phyloP scores from a whole-genome alignment of 352 stramenopile species.

The Bremia lactucae region DNA sequence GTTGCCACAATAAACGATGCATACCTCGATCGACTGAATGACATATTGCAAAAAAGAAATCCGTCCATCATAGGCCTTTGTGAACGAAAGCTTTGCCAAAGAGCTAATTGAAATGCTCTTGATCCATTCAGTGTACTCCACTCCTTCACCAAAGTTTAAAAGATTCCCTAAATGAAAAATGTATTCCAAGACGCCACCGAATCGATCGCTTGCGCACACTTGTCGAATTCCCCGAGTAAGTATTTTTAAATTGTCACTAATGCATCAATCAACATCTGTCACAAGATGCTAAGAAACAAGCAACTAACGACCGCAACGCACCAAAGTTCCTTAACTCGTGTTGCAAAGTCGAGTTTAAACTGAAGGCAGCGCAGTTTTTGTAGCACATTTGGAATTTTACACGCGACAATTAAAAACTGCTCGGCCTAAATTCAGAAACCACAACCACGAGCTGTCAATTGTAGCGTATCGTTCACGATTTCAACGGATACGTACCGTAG shows the following conservation, averaged over 20 bases:
- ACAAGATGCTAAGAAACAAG: background rate
- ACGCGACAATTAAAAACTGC: conserved; percentile 56
- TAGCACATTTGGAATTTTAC: conserved; percentile 46
- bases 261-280: background rate
- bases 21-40: conserved; percentile 59
- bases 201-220: conserved; percentile 50
- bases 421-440: conserved; percentile 33
- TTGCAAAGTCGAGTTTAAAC: conserved; percentile 69
- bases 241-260: conserved; percentile 46
- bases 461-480: background rate
- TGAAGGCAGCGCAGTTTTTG: conserved; percentile 68
- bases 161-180: conserved; percentile 65
- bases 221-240: conserved; percentile 61
- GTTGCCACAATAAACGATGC: no score
- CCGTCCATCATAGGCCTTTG: conserved; percentile 62
- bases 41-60: conserved; percentile 75
- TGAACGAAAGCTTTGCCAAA: conserved; percentile 67
- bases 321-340: conserved; percentile 60
- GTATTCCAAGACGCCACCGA: conserved; percentile 54
- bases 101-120: conserved; percentile 71
- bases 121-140: conserved; percentile 30
- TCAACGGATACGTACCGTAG: conserved; percentile 16
- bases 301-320: conserved; percentile 10
- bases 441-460: background rate
- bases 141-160: conserved; percentile 50